A percentile compares a stretch with the other conserved stretches of the same genome.
Conservation (phyloP, 495 filamentous ascomycete species). For the Trichodelitschia bisporula region DNA sequence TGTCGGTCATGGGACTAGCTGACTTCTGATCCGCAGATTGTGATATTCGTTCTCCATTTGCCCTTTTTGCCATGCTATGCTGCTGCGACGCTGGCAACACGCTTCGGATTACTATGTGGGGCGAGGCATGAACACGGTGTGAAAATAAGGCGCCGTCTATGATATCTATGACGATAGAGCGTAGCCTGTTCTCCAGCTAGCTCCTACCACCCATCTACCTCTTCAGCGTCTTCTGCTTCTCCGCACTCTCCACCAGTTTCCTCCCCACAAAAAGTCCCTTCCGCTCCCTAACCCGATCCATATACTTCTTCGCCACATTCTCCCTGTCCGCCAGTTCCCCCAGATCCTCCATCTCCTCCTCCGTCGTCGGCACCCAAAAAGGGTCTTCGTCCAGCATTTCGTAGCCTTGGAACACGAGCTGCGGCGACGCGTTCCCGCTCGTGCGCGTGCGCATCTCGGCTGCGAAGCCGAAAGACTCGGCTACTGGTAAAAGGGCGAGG, state of each 20-base stretch:
- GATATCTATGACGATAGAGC: background rate
- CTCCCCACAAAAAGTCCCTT: conserved; percentile 74
- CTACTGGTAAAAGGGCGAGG: conserved; percentile 60
- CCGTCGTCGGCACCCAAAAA: conserved; percentile 91
- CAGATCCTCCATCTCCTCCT: conserved; percentile 89
- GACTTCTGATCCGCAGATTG: too few relatives aligned
- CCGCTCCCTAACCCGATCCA: conserved; percentile 60
- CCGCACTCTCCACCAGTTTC: conserved; percentile 62
- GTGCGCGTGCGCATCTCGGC: conserved; percentile 93
- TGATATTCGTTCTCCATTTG: too few relatives aligned
- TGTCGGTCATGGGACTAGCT: too few relatives aligned
- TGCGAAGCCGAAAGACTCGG: conserved; percentile 83
- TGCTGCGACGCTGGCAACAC: too few relatives aligned
- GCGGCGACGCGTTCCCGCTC: conserved; percentile 69
- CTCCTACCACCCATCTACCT: conserved; percentile 21
- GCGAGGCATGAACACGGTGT: too few relatives aligned
- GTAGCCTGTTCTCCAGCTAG: background rate
- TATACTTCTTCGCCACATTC: conserved; percentile 88
- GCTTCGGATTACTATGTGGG: too few relatives aligned
- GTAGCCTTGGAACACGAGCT: conserved; percentile 80
- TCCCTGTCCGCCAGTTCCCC: conserved; percentile 80
- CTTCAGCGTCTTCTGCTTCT: conserved; percentile 99
- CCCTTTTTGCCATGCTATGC: too few relatives aligned
- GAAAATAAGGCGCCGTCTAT: too few relatives aligned
- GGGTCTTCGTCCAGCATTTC: conserved; percentile 82